Conservation (phyloP, 1,284 basidiomycete genomes). For the Puccinia novopanici region DNA sequence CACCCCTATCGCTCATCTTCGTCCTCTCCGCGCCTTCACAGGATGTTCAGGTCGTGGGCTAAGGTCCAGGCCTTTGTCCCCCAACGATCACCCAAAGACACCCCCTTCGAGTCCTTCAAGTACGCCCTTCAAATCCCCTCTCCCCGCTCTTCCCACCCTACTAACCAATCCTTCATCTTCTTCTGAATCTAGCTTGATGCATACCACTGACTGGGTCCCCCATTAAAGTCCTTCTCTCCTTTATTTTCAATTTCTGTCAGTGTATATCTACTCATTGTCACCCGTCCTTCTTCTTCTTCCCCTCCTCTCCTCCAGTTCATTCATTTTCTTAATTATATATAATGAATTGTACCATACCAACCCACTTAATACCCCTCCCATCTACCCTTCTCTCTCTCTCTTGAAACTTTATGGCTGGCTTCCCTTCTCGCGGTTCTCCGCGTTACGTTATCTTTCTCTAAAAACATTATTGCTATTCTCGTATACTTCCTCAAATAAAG, state of each 20-base stretch:
- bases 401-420: no score
- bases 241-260: no score
- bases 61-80: slow-evolving; percentile 57
- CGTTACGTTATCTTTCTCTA: no score
- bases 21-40: slow-evolving; percentile 47
- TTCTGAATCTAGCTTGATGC: neutral
- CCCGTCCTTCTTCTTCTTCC: neutral
- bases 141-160: neutral
- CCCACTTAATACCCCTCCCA: no score
- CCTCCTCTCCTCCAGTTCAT: no score
- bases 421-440: no score
- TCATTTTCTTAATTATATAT: no score
- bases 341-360: no score
- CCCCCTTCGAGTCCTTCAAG: slow-evolving; percentile 49
- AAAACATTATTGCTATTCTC: no score
- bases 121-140: neutral
- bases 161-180: neutral
- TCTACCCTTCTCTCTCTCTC: no score
- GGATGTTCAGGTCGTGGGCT: slow-evolving; percentile 55
- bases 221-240: neutral
- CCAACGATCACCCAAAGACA: slow-evolving; percentile 9
- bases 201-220: slow-evolving; percentile 1
- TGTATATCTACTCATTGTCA: no score
- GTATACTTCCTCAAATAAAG: no score
- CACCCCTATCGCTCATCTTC: neutral